Evolutionary conservation across 1,139 yeast genomes (phyloP), one percentile per base, ranked within the genome.

Genomic region (Geotrichum histeridarum): DNA sequence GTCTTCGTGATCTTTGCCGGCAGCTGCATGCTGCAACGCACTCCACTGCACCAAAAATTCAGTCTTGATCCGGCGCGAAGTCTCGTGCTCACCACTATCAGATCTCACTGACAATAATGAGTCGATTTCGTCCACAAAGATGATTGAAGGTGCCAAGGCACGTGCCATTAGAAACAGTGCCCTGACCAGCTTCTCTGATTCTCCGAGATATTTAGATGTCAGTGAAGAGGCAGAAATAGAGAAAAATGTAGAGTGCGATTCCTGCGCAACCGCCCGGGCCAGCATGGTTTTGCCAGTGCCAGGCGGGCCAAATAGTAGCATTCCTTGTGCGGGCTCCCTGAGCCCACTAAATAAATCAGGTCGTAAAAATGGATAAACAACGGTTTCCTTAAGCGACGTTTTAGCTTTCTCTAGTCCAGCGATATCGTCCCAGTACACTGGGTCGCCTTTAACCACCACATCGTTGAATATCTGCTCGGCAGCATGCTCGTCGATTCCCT

Each of bases 231-330:
- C 94, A 61, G 94, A 85, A 38, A 93, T 91, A 42, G 95, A 83
- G 69, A 93, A 93, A 69, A 93, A 93, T 0, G 98, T 93, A 1
- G 96, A 89, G 60, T 86, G 86, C 12, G 96, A 88, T 71, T 93
- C 98, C 0, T 97, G 91, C 0, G 99, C 99, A 8, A 93, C 98
- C 0, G 99, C 98, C 61, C 97, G 76, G 0, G 98, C 98, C 63
- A 93, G 77, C 97, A 93, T 93, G 0, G 99, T 93, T 64, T 93
- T 93, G 59, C 99, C 99, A 0, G 99, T 93, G 17, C 99, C 99
- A 0, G 99, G 99, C 0, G 99, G 99, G 0, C 99, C 99, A 74
- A 93, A 93, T 36, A 93, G 73, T 31, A 93, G 74, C 96, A 93
- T 91, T 8, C 99, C 99, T 60, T 96, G 75, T 0, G 96, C 95